Conservation (phyloP, 2,329 filamentous ascomycete species). For the Xenoacremonium recifei region DNA sequence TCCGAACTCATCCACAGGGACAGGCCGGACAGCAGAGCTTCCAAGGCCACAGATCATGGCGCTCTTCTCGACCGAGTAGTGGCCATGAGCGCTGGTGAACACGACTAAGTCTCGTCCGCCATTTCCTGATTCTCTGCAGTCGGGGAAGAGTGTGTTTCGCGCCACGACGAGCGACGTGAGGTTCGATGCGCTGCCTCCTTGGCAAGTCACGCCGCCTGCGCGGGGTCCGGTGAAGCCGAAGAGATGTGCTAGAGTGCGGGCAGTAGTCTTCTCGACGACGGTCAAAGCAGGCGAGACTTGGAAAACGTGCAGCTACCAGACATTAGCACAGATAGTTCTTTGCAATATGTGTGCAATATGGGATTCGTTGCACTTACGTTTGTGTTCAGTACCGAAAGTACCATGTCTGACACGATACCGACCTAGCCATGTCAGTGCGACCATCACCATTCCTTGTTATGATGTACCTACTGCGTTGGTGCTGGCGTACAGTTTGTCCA, state of each 20-base stretch:
- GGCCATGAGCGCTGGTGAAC: constrained; percentile 86
- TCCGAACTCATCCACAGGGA: constrained; percentile 71
- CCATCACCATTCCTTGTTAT: no score
- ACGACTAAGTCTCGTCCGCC: constrained; percentile 66
- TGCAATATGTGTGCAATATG: neutral
- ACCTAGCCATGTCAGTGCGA: constrained; percentile 47
- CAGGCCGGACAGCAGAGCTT: constrained; percentile 65
- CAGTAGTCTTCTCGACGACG: constrained; percentile 82
- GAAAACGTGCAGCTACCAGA: constrained; percentile 66
- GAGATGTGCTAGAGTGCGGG: constrained; percentile 67
- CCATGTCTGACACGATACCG: constrained; percentile 79
- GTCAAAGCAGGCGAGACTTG: constrained; percentile 88
- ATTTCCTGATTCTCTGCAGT: constrained; percentile 73
- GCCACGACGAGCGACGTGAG: constrained; percentile 82
- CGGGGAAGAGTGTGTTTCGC: constrained; percentile 79
- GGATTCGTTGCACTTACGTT: constrained; percentile 70
- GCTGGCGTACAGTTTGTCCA: constrained; percentile 92
- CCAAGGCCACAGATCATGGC: constrained; percentile 90
- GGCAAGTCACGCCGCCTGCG: constrained; percentile 73
- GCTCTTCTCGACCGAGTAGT: constrained; percentile 94
- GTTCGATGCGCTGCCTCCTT: constrained; percentile 84
- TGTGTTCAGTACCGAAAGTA: constrained; percentile 85
- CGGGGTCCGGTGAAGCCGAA: constrained; percentile 74
- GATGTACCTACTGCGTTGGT: constrained; percentile 68
- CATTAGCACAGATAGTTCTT: constrained; percentile 9